These are phyloP conservation scores for Neurospora sp. DNA, from an alignment of 495 filamentous ascomycete species.

Conservation along the genomic window DNA sequence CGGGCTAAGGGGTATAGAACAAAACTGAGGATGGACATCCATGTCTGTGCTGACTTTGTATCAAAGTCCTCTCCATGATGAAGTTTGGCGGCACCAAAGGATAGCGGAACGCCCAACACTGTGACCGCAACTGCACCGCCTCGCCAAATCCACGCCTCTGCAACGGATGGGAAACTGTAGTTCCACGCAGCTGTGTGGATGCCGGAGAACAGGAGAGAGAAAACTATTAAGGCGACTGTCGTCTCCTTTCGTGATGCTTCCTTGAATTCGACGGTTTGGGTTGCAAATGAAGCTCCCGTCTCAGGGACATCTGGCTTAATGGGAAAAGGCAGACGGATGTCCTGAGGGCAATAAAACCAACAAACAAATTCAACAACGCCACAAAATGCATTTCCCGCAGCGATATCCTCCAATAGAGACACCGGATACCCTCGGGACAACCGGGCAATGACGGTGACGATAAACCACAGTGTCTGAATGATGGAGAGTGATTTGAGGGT, in stretches of 20 bases:
- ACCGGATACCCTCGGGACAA: not conserved
- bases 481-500: not conserved
- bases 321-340: not conserved
- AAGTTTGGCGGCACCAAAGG: too few species aligned
- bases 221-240: too few species aligned
- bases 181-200: not conserved
- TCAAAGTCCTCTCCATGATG: too few species aligned
- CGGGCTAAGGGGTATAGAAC: not conserved
- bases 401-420: not conserved
- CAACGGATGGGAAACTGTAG: not conserved
- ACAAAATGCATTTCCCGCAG: not conserved
- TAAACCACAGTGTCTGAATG: not conserved
- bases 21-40: too few species aligned
- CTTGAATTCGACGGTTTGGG: not conserved
- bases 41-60: too few species aligned
- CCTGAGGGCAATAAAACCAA: not conserved
- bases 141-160: not conserved
- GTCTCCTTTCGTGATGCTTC: too few species aligned
- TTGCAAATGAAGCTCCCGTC: not conserved
- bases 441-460: not conserved
- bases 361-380: not conserved
- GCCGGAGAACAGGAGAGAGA: not conserved
- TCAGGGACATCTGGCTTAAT: fast-evolving
- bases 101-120: not conserved
- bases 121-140: not conserved